Percentiles rank a stretch among this genome's conserved stretches.
These are phyloP conservation scores for Yamadazyma triangularis DNA, from an alignment of 1,139 yeast species.

Conservation along the genomic window DNA sequence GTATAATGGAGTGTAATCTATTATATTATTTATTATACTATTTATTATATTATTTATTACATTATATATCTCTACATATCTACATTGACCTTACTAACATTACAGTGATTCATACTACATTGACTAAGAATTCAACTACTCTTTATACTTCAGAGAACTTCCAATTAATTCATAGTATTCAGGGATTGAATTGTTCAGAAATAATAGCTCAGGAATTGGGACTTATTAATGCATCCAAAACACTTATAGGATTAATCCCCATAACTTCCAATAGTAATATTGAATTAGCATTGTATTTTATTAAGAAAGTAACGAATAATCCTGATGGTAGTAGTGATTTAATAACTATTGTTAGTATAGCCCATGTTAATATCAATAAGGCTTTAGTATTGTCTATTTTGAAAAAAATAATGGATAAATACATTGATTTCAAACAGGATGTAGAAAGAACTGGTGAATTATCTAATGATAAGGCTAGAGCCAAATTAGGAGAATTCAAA, in stretches of 20 bases:
- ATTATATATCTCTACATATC: no score
- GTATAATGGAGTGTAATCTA: no score
- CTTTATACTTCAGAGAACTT: slow-evolving; percentile 52
- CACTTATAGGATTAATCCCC: slow-evolving; percentile 42
- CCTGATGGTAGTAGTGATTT: slow-evolving; percentile 45
- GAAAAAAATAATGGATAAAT: slow-evolving; percentile 48
- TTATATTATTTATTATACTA: no score
- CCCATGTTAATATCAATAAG: slow-evolving; percentile 40
- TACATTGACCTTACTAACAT: slow-evolving; percentile 12
- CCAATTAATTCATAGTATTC: slow-evolving; percentile 31
- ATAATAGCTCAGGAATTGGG: slow-evolving; percentile 54
- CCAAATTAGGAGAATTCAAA: slow-evolving; percentile 46
- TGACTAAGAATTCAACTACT: slow-evolving; percentile 53
- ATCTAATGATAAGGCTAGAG: slow-evolving; percentile 15
- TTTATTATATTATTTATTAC: no score
- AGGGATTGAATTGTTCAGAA: slow-evolving; percentile 48
- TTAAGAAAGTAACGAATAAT: slow-evolving; percentile 41
- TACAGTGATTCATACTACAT: slow-evolving; percentile 39
- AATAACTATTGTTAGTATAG: slow-evolving; percentile 46
- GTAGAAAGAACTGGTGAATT: slow-evolving; percentile 11
- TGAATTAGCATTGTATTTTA: slow-evolving; percentile 41
- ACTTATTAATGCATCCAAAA: slow-evolving; percentile 44
- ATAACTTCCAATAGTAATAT: slow-evolving; percentile 23
- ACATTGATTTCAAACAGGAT: slow-evolving; percentile 36
- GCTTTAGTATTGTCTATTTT: slow-evolving; percentile 43